phyloP scores from a whole-genome alignment of 371 early-diverging fungal species.

The Dinochytrium kinnereticum region DNA sequence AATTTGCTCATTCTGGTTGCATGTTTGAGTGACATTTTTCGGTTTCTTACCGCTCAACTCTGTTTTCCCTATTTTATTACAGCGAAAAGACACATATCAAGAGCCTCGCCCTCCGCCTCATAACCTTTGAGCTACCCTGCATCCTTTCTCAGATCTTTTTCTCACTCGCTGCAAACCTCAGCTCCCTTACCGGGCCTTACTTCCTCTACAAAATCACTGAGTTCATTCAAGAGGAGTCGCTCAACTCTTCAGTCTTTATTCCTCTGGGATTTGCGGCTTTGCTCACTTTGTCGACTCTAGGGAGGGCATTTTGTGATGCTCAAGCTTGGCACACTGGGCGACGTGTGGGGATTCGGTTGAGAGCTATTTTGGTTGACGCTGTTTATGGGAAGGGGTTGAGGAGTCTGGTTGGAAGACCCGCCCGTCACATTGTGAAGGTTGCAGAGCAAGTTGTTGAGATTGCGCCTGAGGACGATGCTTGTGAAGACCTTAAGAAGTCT shows the following conservation, averaged over 20 bases:
- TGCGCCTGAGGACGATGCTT: not conserved
- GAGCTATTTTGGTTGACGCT: slow-evolving; percentile 39
- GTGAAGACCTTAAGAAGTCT: slow-evolving; percentile 15
- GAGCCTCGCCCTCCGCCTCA: too few relatives aligned
- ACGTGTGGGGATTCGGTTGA: slow-evolving; percentile 35
- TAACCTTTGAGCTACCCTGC: too few relatives aligned
- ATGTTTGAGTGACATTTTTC: not conserved
- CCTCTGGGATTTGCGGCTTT: slow-evolving; percentile 41
- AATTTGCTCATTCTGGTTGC: not conserved
- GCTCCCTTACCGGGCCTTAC: not conserved
- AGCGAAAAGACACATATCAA: not conserved
- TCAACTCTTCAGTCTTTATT: not conserved
- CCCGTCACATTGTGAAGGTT: not conserved
- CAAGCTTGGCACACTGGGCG: too few relatives aligned
- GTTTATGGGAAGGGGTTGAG: slow-evolving; percentile 47
- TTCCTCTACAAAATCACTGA: not conserved
- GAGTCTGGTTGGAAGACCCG: slow-evolving; percentile 24
- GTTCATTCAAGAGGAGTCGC: not conserved
- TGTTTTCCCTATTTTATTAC: not conserved
- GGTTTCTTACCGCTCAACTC: too few relatives aligned
- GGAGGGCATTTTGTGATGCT: too few relatives aligned
- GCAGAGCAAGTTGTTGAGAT: not conserved
- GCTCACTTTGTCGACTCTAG: slow-evolving; percentile 47
- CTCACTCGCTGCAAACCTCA: not conserved
- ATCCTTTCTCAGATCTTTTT: not conserved